phyloP scores from a whole-genome alignment of 2,329 filamentous ascomycete species.

The Trichoderma semiorbis region DNA sequence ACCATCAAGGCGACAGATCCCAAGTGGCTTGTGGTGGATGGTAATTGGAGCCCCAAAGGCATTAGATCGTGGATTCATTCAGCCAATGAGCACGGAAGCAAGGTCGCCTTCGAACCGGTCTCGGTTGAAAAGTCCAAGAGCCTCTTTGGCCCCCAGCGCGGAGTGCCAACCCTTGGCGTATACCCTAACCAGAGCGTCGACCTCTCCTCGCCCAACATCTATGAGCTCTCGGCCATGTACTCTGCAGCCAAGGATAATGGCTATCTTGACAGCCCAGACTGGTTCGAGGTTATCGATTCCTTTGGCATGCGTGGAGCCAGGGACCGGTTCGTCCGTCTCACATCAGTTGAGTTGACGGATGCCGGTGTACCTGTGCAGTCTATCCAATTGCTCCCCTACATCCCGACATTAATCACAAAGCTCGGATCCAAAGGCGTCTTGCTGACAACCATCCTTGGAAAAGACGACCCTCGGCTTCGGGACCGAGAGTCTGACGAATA shows the following conservation, averaged over 20 bases:
- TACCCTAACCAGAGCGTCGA: slow-evolving; percentile 65
- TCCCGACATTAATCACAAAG: slow-evolving; percentile 82
- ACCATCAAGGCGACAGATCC: slow-evolving; percentile 55
- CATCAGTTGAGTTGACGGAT: slow-evolving; percentile 65
- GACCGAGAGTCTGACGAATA: slow-evolving; percentile 62
- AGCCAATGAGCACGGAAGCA: slow-evolving; percentile 52
- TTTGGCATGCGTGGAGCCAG: slow-evolving; percentile 74
- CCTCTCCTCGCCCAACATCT: slow-evolving; percentile 76
- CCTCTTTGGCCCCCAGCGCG: slow-evolving; percentile 54
- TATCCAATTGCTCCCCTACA: slow-evolving; percentile 81
- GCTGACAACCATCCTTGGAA: slow-evolving; percentile 65
- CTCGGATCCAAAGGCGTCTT: slow-evolving; percentile 74
- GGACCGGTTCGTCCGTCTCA: slow-evolving; percentile 67
- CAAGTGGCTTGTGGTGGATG: slow-evolving; percentile 81
- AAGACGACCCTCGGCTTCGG: slow-evolving; percentile 64
- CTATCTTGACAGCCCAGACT: slow-evolving; percentile 65
- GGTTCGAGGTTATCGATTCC: slow-evolving; percentile 78
- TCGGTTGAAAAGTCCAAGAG: slow-evolving; percentile 73
- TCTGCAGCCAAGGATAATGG: slow-evolving; percentile 61
- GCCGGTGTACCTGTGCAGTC: slow-evolving; percentile 78
- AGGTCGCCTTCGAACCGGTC: slow-evolving; percentile 83
- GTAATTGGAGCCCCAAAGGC: slow-evolving; percentile 71
- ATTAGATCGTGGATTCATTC: slow-evolving; percentile 66
- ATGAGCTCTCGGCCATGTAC: slow-evolving; percentile 81
- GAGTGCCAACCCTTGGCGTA: slow-evolving; percentile 40